A percentile compares a stretch with the other conserved stretches of the same genome.
Evolutionary conservation across 2,329 filamentous ascomycete species (phyloP).

Genomic region (Claviceps monticola): DNA sequence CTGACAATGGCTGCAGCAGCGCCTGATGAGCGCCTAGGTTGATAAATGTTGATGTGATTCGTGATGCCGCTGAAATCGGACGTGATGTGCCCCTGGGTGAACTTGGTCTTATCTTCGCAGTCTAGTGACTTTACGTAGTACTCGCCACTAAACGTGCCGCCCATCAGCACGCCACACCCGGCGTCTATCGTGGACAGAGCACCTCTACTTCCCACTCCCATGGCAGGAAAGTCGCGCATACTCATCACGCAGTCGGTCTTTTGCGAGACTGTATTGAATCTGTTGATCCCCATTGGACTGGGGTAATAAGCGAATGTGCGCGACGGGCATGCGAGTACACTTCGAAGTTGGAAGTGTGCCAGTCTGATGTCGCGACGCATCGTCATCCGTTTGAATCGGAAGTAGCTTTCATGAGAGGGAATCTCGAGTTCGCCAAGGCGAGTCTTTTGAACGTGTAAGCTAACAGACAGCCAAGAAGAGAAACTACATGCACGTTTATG

Average conservation of each 20-base stretch:
- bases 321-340: constrained; percentile 43
- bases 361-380: constrained; percentile 39
- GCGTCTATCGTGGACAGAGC: constrained; percentile 38
- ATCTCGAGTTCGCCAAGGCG: constrained; percentile 14
- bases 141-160: constrained; percentile 43
- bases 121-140: constrained; percentile 36
- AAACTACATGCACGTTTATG: no score
- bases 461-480: neutral
- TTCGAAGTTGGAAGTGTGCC: constrained; percentile 54
- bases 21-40: constrained; percentile 33
- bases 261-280: constrained; percentile 37
- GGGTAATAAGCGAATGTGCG: constrained; percentile 45
- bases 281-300: constrained; percentile 31
- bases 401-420: constrained; percentile 33
- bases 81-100: constrained; percentile 34
- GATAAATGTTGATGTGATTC: constrained; percentile 48
- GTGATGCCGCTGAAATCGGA: constrained; percentile 41
- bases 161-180: constrained; percentile 40
- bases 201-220: constrained; percentile 13
- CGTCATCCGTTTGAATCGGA: constrained; percentile 44
- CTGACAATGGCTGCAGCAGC: constrained; percentile 48
- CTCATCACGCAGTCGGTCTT: constrained; percentile 30
- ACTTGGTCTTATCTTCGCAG: constrained; percentile 21
- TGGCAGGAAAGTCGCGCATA: constrained; percentile 23
- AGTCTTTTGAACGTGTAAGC: neutral